Evolutionary conservation across 1,284 basidiomycete species (phyloP), one percentile per base, ranked within the genome.

Genomic region (Chalciporus piperatoides): DNA sequence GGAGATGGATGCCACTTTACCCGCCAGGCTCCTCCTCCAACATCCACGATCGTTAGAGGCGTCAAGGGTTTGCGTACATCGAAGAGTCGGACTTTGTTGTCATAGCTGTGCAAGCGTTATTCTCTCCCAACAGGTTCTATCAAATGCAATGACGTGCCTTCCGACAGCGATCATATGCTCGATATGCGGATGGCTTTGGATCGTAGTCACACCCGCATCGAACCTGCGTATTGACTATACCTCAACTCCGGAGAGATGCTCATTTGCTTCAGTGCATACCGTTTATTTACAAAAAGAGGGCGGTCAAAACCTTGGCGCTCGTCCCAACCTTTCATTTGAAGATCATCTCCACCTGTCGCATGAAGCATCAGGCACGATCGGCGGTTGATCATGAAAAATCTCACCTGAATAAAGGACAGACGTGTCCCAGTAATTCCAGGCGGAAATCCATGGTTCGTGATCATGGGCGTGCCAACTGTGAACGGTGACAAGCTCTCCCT

Each of bases 21-120:
- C 14, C 97, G 80, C 97, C 97, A 99, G 10, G 86, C 88, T 2
- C 97, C 97, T 2, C 97, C 97, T 1, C 92, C 92, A 1, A 93
- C 83, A 45, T 86, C 77, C 14, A 80, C 78, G 36, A 80, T 72
- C 0, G 70, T 67, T 3, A 98, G 53, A 0, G 92, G 82, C 0
- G 64, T 63, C 1, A 73, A 63, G 1, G 82, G 80, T 47, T 84
- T 86, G 6, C 97, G 84, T 0, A 75, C 76, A 66, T 99, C 97
- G 62, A 94, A 97, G 0, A 98, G 67, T 1, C 85, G 81, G 15
- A 99, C 79, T 4, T 75, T 79, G 52, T 80, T 77, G 70, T 98
- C 90, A 68, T 99, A 99, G 63, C 93, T 96, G 46, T 12, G 9
- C 36, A 27, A 32, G 37, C 17, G 36, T 52, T 23, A 55, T 14